Evolutionary conservation across 2,329 filamentous ascomycete genomes (phyloP), one percentile per base, ranked within the genome.

Genomic region (Escovopsis sp.): DNA sequence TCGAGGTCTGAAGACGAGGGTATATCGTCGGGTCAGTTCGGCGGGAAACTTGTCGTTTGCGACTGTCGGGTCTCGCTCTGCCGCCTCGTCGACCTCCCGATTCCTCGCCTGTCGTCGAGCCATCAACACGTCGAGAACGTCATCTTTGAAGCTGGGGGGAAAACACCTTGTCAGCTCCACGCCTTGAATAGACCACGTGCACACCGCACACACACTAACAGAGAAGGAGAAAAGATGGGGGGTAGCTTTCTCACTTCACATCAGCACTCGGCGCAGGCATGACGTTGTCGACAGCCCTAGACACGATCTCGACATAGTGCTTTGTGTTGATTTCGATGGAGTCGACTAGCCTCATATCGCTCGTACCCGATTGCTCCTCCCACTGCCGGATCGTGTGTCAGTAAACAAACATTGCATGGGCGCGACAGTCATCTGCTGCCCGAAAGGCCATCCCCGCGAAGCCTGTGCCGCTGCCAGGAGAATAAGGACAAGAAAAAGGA

Each of bases 61-160:
- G 18, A 75, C 57, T 4, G 71, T 69, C 6, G 76, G 67, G 54
- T 87, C 74, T 49, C 70, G 61, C 46, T 83, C 79, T 17, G 76
- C 72, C n/a, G 70, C 68, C 45, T 76, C 68, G 15, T 68, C 61
- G 41, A 92, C 68, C 30, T 79, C 77, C 45, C 84, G 80, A 55
- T 98, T 96, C 47, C 86, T 76, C 48, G 78, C 79, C 48, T 83
- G 77, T 47, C 90, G 79, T 53, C 93, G 84, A 28, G 85, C 83
- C 80, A 94, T 92, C 50, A 98, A 79, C 21, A 98, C 84, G 58
- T 98, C 90, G 30, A 98, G 70, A 9, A 96, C 87, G 58, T 98
- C 90, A 51, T 94, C 87, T 57, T 96, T 96, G 69, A 94, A 96
- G 46, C 79, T 85, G 31, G 28, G 39, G 28, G n/a, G n/a, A n/a